These are phyloP conservation scores for Suillus cothurnatus DNA, from an alignment of 768 basidiomycete species.

Conservation along the genomic window DNA sequence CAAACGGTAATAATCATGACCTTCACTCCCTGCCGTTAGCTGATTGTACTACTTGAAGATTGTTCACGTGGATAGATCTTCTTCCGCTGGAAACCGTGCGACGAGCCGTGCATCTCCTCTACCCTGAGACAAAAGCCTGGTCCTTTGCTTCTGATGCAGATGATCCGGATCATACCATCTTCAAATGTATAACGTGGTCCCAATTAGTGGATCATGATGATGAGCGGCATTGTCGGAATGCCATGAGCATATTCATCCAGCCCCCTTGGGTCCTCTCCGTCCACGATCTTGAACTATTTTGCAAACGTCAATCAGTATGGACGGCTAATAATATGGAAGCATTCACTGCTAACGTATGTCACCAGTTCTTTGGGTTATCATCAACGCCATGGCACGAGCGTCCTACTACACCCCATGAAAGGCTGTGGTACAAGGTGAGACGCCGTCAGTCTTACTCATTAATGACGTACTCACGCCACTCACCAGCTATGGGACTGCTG, in stretches of 20 bases:
- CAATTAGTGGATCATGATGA: background rate
- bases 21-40: background rate
- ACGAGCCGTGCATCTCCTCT: constrained; percentile 38
- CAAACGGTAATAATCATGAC: constrained; percentile 37
- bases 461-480: constrained; percentile 6
- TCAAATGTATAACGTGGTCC: constrained; percentile 35
- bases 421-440: constrained; percentile 57
- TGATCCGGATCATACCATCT: constrained; percentile 16
- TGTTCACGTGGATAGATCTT: constrained; percentile 51
- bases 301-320: constrained; percentile 24
- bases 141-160: constrained; percentile 28
- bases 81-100: constrained; percentile 55
- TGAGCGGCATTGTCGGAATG: constrained; percentile 12
- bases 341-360: constrained; percentile 9
- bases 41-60: constrained; percentile 31
- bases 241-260: constrained; percentile 31
- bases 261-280: constrained; percentile 42
- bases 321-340: background rate
- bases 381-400: constrained; percentile 25
- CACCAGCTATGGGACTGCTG: constrained; percentile 44
- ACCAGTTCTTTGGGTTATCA: constrained; percentile 21
- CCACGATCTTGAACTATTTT: constrained; percentile 38
- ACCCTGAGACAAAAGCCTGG: constrained; percentile 32
- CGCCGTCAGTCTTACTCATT: constrained; percentile 4
- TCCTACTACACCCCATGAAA: constrained; percentile 33